Conservation (phyloP, 2,329 filamentous ascomycete genomes). For the Sarocladium kiliense region DNA sequence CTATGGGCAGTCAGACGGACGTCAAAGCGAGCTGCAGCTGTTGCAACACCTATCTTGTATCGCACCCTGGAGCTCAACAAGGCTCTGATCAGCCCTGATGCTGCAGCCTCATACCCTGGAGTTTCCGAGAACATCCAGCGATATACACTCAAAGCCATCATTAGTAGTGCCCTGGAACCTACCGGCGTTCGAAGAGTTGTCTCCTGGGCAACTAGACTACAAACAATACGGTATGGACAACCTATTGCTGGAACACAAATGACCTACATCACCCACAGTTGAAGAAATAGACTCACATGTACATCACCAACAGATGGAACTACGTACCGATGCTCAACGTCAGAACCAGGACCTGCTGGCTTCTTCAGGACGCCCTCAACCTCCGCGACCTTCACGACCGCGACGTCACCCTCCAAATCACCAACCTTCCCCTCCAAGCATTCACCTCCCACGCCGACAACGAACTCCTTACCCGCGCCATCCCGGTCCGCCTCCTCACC, state of each 20-base stretch:
- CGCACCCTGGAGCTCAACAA: constrained; percentile 31
- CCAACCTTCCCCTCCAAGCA: constrained; percentile 34
- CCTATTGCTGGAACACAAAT: no score
- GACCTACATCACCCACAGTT: no score
- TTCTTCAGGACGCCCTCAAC: constrained; percentile 34
- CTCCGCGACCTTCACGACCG: constrained; percentile 22
- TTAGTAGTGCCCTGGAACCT: constrained; percentile 34
- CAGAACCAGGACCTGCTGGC: constrained; percentile 19
- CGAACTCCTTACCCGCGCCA: constrained; percentile 30
- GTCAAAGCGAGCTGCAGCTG: constrained; percentile 33
- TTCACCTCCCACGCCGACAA: constrained; percentile 21
- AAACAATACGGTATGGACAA: constrained; percentile 32
- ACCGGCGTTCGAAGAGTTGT: constrained; percentile 29
- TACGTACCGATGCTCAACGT: neutral
- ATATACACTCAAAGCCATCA: constrained; percentile 35
- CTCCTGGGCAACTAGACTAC: constrained; percentile 28
- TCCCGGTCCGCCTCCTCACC: constrained; percentile 31
- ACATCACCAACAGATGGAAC: neutral
- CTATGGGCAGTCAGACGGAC: constrained; percentile 29
- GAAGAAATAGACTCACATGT: neutral
- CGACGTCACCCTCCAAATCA: constrained; percentile 30
- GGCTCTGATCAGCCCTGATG: constrained; percentile 27
- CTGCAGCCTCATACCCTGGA: constrained; percentile 25
- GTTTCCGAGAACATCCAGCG: constrained; percentile 29
- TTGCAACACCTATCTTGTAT: constrained; percentile 39